A percentile compares a stretch with the other conserved stretches of the same genome.
Conservation (phyloP, 768 basidiomycete species). For the Solioccasus polychromus region DNA sequence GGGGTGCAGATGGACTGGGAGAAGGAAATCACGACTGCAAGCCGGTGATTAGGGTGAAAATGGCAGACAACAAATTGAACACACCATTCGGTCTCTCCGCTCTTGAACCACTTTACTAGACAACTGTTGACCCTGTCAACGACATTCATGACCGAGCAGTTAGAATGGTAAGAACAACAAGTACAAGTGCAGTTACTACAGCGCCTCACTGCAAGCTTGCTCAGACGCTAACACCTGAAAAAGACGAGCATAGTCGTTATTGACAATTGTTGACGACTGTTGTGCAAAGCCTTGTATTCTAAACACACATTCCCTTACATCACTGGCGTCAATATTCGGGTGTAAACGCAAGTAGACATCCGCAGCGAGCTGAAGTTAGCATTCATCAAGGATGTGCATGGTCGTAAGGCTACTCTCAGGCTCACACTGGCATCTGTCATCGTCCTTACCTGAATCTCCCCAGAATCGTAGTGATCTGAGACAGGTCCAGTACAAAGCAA, state of each 20-base stretch:
- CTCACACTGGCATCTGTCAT: no score
- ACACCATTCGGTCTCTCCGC: slow-evolving; percentile 65
- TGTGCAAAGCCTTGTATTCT: slow-evolving; percentile 19
- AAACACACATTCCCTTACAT: slow-evolving; percentile 17
- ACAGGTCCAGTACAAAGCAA: no score
- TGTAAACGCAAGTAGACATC: no score
- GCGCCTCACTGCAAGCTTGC: slow-evolving; percentile 10
- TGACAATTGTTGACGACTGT: slow-evolving; percentile 28
- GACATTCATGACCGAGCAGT: slow-evolving; percentile 51
- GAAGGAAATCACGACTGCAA: slow-evolving; percentile 58
- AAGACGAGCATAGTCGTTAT: slow-evolving; percentile 24
- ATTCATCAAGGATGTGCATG: neutral
- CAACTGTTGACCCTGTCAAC: slow-evolving; percentile 49
- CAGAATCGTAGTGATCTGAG: no score
- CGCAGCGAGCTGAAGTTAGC: neutral
- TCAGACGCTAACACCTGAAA: slow-evolving; percentile 17
- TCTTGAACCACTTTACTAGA: slow-evolving; percentile 53
- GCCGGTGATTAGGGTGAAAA: slow-evolving; percentile 15
- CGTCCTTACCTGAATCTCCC: no score
- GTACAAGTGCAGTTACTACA: slow-evolving; percentile 14
- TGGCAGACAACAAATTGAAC: slow-evolving; percentile 21
- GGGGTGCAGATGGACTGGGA: slow-evolving; percentile 57
- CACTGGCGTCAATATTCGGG: neutral
- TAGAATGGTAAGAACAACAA: slow-evolving; percentile 8
- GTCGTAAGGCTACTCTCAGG: no score